phyloP scores from a whole-genome alignment of 2,329 filamentous ascomycete genomes.

The Leptographium lundbergii region DNA sequence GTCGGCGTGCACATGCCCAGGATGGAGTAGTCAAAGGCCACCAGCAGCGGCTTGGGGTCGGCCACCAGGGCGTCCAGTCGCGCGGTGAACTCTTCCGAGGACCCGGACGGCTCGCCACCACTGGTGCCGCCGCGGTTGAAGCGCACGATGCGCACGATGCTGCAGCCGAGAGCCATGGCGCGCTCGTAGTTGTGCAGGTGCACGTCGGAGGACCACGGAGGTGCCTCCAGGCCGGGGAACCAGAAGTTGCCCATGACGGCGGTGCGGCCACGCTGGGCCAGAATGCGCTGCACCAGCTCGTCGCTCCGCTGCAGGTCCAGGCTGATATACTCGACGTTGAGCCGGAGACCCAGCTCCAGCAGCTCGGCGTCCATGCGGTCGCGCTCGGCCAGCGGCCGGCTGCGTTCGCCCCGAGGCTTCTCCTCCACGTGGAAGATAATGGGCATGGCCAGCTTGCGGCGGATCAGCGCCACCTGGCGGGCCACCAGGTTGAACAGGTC shows the following conservation, averaged over 20 bases:
- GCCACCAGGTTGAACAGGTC: conserved; percentile 36
- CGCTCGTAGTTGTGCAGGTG: conserved; percentile 41
- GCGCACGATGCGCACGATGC: conserved; percentile 48
- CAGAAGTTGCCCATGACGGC: conserved; percentile 49
- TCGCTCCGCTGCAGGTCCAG: conserved; percentile 48
- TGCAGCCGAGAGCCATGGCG: conserved; percentile 44
- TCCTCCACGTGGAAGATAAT: conserved; percentile 47
- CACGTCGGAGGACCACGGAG: conserved; percentile 41
- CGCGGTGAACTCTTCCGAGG: conserved; percentile 36
- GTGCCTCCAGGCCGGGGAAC: conserved; percentile 29
- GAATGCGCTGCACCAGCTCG: conserved; percentile 32
- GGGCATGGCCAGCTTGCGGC: conserved; percentile 41
- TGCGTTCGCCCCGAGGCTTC: conserved; percentile 28
- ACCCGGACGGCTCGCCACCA: conserved; percentile 18
- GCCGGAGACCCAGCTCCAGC: conserved; percentile 49
- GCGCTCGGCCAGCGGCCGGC: conserved; percentile 23
- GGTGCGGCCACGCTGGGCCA: conserved; percentile 40
- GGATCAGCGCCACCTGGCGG: conserved; percentile 42
- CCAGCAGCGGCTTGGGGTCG: conserved; percentile 35
- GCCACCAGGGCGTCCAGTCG: conserved; percentile 29
- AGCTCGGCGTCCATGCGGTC: conserved; percentile 39
- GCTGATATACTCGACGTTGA: conserved; percentile 53
- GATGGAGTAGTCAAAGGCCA: conserved; percentile 32
- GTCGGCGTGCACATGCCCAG: conserved; percentile 28
- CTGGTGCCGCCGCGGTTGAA: conserved; percentile 42